A percentile compares a stretch with the other conserved stretches of the same genome.
Evolutionary conservation across 176 grass and related monocot species (phyloP).

Genomic region (Triticum aestivum): IWGSC_CS_RefSeq_v2.1 NC_057795.1:488036569-488037068

Average conservation of each 20-base stretch:
- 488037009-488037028: too few species aligned
- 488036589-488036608: not conserved
- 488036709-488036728: not conserved
- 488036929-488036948: too few species aligned
- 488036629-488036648: not conserved
- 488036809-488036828: not conserved
- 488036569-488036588: conserved; percentile 8
- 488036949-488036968: too few species aligned
- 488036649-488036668: not conserved
- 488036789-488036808: not conserved
- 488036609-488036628: not conserved
- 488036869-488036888: too few species aligned
- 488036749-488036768: not conserved
- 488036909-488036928: too few species aligned
- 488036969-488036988: too few species aligned
- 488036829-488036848: not conserved
- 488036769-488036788: not conserved
- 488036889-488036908: too few species aligned
- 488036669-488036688: not conserved
- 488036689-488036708: not conserved
- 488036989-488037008: too few species aligned
- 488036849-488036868: not conserved
- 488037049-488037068: too few species aligned
- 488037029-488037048: too few species aligned
- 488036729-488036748: conserved; percentile 14